These are phyloP conservation scores for Pleurozium schreberi DNA, from an alignment of 225 moss, liverwort and hornwort species.

Conservation along the genomic window DNA sequence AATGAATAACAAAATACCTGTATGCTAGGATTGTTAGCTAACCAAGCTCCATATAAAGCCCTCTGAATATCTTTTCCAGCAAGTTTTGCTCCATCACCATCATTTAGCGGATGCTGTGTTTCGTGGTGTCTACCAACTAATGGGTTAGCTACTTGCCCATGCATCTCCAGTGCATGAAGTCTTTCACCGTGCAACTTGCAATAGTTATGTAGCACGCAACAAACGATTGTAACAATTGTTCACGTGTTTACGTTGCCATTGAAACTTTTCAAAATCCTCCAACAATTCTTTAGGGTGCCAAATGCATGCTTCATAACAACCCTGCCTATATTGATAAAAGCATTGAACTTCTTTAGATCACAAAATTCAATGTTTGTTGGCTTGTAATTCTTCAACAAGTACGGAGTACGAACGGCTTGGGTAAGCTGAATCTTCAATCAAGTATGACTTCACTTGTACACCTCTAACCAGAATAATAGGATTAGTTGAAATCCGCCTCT, in stretches of 20 bases:
- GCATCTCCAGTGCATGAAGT: accelerated
- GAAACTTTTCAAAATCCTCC: background rate
- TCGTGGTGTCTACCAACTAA: accelerated
- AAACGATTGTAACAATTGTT: accelerated
- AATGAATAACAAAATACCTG: background rate
- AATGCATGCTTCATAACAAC: background rate
- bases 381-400: background rate
- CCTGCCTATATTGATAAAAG: background rate
- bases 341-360: background rate
- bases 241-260: background rate
- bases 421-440: background rate
- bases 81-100: background rate
- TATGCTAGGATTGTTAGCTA: background rate
- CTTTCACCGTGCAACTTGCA: background rate
- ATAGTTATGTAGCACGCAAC: background rate
- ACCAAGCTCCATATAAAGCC: background rate
- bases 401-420: accelerated
- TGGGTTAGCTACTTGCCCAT: accelerated
- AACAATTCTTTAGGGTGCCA: background rate
- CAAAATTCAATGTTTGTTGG: background rate
- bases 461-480: background rate
- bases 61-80: accelerated
- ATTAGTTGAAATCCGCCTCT: background rate
- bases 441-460: background rate
- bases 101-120: background rate